Percentiles rank a stretch among this genome's conserved stretches.
phyloP scores from a whole-genome alignment of 768 basidiomycete species.

The Termitomyces bulborhizus region DNA sequence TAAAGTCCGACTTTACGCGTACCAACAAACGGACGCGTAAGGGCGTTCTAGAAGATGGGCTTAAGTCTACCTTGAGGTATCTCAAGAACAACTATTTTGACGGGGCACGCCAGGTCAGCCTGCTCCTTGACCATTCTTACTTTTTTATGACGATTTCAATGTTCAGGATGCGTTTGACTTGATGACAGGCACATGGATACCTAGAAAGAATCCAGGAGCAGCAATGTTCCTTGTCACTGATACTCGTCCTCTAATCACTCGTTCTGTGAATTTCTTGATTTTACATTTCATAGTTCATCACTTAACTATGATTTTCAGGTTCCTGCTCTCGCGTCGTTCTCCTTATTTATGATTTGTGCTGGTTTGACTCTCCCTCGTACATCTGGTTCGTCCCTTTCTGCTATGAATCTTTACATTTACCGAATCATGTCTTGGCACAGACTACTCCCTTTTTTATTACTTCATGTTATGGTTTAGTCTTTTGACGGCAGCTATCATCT shows the following conservation, averaged over 20 bases:
- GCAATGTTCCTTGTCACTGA: conserved; percentile 72
- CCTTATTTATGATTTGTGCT: conserved; percentile 83
- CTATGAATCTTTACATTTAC: background rate
- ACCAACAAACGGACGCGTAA: conserved; percentile 84
- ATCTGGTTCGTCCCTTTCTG: conserved; percentile 53
- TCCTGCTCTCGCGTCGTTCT: conserved; percentile 76
- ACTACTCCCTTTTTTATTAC: conserved; percentile 82
- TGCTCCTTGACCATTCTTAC: conserved; percentile 7
- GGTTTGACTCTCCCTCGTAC: conserved; percentile 82
- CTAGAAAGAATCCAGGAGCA: conserved; percentile 67
- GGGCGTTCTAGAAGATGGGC: conserved; percentile 78
- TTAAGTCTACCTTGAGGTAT: conserved; percentile 81
- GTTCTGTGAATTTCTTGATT: conserved; percentile 53
- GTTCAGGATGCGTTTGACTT: conserved; percentile 91
- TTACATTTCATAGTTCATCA: background rate
- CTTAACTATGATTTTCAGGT: conserved; percentile 41
- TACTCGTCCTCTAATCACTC: conserved; percentile 72
- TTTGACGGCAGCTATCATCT: conserved; percentile 52
- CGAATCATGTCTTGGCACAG: conserved; percentile 29
- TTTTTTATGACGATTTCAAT: background rate
- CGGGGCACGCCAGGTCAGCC: conserved; percentile 85
- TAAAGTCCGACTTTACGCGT: conserved; percentile 95
- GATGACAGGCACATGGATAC: conserved; percentile 86
- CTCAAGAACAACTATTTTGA: conserved; percentile 97
- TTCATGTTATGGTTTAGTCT: conserved; percentile 75